Evolutionary conservation across 306 rosid genomes (phyloP).

Genomic region (Malus sylvestris): DNA sequence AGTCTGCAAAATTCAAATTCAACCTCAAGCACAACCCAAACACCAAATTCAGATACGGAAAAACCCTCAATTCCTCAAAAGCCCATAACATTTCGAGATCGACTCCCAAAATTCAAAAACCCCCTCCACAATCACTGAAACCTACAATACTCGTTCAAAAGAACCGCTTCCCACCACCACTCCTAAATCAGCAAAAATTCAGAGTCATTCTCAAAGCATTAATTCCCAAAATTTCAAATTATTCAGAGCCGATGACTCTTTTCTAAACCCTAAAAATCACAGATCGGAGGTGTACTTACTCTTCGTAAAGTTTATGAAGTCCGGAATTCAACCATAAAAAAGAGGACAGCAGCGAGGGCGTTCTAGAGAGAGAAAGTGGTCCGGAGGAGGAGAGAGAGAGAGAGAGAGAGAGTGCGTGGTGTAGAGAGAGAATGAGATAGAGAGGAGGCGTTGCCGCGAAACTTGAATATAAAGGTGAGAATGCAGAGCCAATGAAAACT

Average conservation of each 20-base stretch:
- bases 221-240: not conserved
- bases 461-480: constrained; percentile 46
- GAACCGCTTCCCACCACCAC: not conserved
- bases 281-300: constrained; percentile 45
- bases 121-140: not conserved
- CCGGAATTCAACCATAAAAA: constrained; percentile 10
- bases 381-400: constrained; percentile 18
- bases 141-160: not conserved
- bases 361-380: constrained; percentile 17
- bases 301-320: constrained; percentile 31
- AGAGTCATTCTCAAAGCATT: not conserved
- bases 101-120: not conserved
- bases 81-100: constrained; percentile 12
- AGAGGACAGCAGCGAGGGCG: not conserved
- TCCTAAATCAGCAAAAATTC: not conserved
- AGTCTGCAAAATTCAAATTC: not conserved
- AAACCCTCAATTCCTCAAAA: constrained; percentile 1
- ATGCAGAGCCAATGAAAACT: constrained; percentile 25
- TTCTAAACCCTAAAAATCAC: constrained; percentile 41
- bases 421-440: constrained; percentile 12
- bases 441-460: constrained; percentile 67
- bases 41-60: not conserved
- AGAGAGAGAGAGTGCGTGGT: not conserved
- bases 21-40: not conserved
- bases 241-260: not conserved